A percentile compares a stretch with the other conserved stretches of the same genome.
phyloP scores from a whole-genome alignment of 2,329 filamentous ascomycete genomes.

The Monascus ruber region DNA sequence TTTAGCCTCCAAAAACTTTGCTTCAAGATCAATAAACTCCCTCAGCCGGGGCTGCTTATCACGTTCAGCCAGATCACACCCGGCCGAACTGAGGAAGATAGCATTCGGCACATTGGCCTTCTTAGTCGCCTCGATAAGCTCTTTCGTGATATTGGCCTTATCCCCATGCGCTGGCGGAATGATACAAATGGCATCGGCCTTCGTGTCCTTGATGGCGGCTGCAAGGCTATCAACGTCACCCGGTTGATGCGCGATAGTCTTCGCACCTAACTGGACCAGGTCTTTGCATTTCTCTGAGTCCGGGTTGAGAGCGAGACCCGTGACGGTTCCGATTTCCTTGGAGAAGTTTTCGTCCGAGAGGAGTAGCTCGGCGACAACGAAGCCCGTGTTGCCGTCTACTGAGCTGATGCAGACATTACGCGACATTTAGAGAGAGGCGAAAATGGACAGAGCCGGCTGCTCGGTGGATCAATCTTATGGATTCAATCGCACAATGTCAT shows the following conservation, averaged over 20 bases:
- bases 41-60: constrained; percentile 39
- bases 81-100: constrained; percentile 38
- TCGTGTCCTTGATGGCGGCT: constrained; percentile 29
- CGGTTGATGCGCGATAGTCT: constrained; percentile 31
- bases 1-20: constrained; percentile 32
- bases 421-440: not conserved
- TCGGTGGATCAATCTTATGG: not conserved
- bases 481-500: not conserved
- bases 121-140: constrained; percentile 37
- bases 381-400: constrained; percentile 41
- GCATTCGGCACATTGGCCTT: constrained; percentile 36
- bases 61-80: constrained; percentile 40
- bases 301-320: constrained; percentile 32
- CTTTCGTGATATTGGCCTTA: constrained; percentile 36
- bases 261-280: constrained; percentile 31
- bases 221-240: constrained; percentile 31
- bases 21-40: constrained; percentile 43
- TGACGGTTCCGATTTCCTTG: constrained; percentile 30
- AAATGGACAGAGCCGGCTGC: not conserved
- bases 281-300: constrained; percentile 28
- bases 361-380: constrained; percentile 40
- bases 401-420: constrained; percentile 38
- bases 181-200: constrained; percentile 39
- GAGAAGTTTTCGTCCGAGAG: constrained; percentile 35
- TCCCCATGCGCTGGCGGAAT: constrained; percentile 38